These are phyloP conservation scores for Millerozyma miso DNA, from an alignment of 805 yeast genomes.

Conservation along the genomic window DNA sequence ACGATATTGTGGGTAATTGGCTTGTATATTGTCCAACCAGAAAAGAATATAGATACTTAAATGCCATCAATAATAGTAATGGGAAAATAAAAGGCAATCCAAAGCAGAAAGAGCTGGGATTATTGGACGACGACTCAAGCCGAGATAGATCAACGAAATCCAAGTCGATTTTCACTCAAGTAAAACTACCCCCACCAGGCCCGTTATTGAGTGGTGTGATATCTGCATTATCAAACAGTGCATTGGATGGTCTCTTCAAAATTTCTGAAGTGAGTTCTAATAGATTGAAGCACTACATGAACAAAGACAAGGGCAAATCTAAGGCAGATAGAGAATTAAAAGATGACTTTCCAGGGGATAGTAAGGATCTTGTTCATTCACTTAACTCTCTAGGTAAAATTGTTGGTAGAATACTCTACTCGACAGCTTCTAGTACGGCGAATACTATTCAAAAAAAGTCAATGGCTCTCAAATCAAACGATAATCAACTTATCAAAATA, in stretches of 20 bases:
- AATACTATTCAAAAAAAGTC: slow-evolving; percentile 20
- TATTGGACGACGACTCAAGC: slow-evolving; percentile 5
- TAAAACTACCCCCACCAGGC: slow-evolving; percentile 44
- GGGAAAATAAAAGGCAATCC: slow-evolving; percentile 4
- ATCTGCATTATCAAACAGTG: slow-evolving; percentile 46
- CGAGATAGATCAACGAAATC: background rate
- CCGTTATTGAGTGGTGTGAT: slow-evolving; percentile 47
- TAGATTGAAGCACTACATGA: slow-evolving; percentile 38
- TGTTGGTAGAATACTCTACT: slow-evolving; percentile 28
- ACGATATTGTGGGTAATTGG: slow-evolving; percentile 49
- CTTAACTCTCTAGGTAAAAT: slow-evolving; percentile 28
- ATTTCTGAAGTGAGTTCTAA: slow-evolving; percentile 47
- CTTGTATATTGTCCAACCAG: slow-evolving; percentile 43
- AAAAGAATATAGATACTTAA: slow-evolving; percentile 28
- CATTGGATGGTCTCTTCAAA: slow-evolving; percentile 48
- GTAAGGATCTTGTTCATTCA: slow-evolving; percentile 16
- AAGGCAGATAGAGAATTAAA: slow-evolving; percentile 18
- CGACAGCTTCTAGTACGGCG: slow-evolving; percentile 30
- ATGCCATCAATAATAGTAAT: slow-evolving; percentile 13
- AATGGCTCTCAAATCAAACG: slow-evolving; percentile 18
- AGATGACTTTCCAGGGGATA: slow-evolving; percentile 5
- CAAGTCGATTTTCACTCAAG: slow-evolving; percentile 34
- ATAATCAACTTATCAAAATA: slow-evolving; percentile 39
- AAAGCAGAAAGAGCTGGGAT: slow-evolving; percentile 8
- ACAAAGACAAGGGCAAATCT: slow-evolving; percentile 11